phyloP scores from a whole-genome alignment of 345 rosid species.

The Trapa bicornis region DNA sequence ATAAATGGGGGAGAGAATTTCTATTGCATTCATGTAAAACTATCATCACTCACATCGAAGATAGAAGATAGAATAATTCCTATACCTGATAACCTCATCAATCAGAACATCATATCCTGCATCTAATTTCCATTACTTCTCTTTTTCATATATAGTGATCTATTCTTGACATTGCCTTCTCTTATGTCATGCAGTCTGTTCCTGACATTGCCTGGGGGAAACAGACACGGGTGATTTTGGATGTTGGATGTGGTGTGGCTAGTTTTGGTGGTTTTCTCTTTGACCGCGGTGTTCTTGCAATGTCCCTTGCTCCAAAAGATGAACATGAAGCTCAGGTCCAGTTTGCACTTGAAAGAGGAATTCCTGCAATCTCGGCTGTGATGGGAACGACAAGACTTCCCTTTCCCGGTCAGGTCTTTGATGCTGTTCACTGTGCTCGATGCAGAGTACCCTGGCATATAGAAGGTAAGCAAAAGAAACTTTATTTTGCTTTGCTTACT shows the following conservation, averaged over 20 bases:
- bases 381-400: conserved; percentile 98
- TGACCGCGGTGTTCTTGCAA: conserved; percentile 69
- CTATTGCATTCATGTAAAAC: too few species aligned
- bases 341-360: conserved; percentile 96
- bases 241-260: conserved; percentile 99
- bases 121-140: conserved; percentile 1
- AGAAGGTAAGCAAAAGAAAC: conserved; percentile 45
- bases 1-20: too few species aligned
- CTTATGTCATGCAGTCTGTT: conserved; percentile 48
- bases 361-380: conserved; percentile 92
- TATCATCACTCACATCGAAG: background rate
- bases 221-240: conserved; percentile 68
- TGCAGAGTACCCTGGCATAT: conserved; percentile 99
- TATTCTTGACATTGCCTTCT: conserved; percentile 42
- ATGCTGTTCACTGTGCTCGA: conserved; percentile 90
- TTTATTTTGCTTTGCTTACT: background rate
- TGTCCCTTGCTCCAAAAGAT: conserved; percentile 98
- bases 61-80: background rate
- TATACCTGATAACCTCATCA: background rate
- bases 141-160: conserved; percentile 34
- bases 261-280: conserved; percentile 95
- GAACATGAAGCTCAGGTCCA: conserved; percentile 99
- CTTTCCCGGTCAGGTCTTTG: conserved; percentile 82
- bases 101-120: background rate
- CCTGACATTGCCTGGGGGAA: conserved; percentile 79